A percentile compares a stretch with the other conserved stretches of the same genome.
phyloP scores from a whole-genome alignment of 2,329 filamentous ascomycete genomes.

The Phialophora verrucosa region DNA sequence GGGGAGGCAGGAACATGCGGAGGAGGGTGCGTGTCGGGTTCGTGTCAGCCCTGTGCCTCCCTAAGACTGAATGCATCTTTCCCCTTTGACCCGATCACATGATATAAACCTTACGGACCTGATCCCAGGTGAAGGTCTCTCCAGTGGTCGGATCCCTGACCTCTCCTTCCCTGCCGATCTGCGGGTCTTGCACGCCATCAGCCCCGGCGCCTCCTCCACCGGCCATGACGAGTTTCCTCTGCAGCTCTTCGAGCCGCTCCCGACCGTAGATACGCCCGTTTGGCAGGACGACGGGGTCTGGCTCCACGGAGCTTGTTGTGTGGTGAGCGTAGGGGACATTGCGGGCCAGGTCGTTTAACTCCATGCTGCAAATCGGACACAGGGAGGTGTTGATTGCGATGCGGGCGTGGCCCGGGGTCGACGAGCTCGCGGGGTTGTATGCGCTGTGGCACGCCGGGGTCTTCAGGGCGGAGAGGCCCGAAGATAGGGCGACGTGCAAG shows the following conservation, averaged over 20 bases:
- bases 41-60: too few species aligned
- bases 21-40: too few species aligned
- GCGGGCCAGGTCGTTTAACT: conserved; percentile 87
- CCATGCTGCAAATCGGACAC: conserved; percentile 94
- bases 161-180: conserved; percentile 53
- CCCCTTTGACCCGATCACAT: conserved; percentile 57
- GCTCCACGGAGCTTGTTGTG: conserved; percentile 89
- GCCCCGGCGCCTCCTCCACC: conserved; percentile 21
- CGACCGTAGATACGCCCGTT: conserved; percentile 86
- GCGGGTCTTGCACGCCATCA: conserved; percentile 21
- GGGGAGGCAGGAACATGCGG: too few species aligned
- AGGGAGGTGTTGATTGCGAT: conserved; percentile 63
- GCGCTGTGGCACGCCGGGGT: conserved; percentile 88
- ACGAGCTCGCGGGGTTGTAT: conserved; percentile 58
- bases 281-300: conserved; percentile 82
- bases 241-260: conserved; percentile 74
- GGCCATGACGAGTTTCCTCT: conserved; percentile 67
- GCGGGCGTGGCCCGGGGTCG: conserved; percentile 59
- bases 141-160: conserved; percentile 81
- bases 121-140: conserved; percentile 65
- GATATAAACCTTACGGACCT: conserved; percentile 88
- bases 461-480: conserved; percentile 91
- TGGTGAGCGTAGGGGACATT: conserved; percentile 94
- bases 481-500: conserved; percentile 86
- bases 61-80: too few species aligned